phyloP scores from a whole-genome alignment of 495 filamentous ascomycete species.

The Endocarpon pusillum region DNA sequence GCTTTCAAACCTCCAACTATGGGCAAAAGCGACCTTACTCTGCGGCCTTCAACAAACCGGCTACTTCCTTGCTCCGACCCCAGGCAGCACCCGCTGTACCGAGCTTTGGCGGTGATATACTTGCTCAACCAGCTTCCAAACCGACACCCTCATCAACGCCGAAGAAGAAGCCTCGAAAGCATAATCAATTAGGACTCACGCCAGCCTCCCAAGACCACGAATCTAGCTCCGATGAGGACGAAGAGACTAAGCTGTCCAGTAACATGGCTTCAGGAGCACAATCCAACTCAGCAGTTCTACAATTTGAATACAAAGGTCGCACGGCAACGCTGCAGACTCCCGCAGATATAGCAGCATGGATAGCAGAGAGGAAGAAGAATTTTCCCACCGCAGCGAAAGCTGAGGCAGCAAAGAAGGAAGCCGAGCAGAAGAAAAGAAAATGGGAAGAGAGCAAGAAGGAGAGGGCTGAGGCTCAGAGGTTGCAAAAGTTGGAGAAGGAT shows the following conservation, averaged over 20 bases:
- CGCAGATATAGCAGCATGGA: slow-evolving; percentile 62
- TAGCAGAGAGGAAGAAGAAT: slow-evolving; percentile 58
- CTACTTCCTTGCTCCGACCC: slow-evolving; percentile 19
- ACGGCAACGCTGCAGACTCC: slow-evolving; percentile 32
- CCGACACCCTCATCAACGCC: slow-evolving; percentile 22
- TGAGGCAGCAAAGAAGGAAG: slow-evolving; percentile 30
- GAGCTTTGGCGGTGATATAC: slow-evolving; percentile 41
- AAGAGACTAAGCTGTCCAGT: slow-evolving; percentile 36
- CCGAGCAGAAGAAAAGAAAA: slow-evolving; percentile 25
- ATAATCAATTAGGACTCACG: slow-evolving; percentile 66
- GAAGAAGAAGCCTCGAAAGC: slow-evolving; percentile 64
- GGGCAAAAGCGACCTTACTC: slow-evolving; percentile 24
- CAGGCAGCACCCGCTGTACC: slow-evolving; percentile 41
- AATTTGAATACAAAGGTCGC: slow-evolving; percentile 26
- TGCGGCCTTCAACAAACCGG: slow-evolving; percentile 26
- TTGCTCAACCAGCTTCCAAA: slow-evolving; percentile 42
- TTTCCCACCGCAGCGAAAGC: slow-evolving; percentile 57
- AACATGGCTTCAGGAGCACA: slow-evolving; percentile 13
- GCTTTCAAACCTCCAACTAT: slow-evolving; percentile 10
- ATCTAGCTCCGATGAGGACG: slow-evolving; percentile 54
- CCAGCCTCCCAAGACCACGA: slow-evolving; percentile 57
- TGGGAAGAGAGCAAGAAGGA: slow-evolving; percentile 17
- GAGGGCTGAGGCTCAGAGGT: slow-evolving; percentile 17
- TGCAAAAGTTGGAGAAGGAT: slow-evolving; percentile 14
- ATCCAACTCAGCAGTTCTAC: no score